Base-by-base conservation (phyloP, 1,139 yeast genomes). In the Protomyces inouyei region DNA sequence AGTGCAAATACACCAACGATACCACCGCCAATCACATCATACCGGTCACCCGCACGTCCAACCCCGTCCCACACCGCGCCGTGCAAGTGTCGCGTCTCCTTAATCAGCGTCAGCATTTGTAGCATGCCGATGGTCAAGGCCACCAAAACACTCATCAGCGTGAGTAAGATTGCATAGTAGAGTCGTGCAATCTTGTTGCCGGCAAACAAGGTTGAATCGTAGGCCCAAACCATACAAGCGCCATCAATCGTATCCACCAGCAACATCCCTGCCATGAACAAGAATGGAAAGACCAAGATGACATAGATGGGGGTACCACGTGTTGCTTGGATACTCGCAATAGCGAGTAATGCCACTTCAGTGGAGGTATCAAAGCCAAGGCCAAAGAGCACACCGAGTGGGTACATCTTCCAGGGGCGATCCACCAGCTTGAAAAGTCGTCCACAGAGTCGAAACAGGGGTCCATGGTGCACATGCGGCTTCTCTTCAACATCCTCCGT, bases 361-460 rank as follows among this genome's bases (percentile, higher is more conserved):
- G 66, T 60, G 8, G 56, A 43, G 18, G 66, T 64, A 45, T 64
- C 66, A 51, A 64, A 64, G 40, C 66, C 66, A 38, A 64, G 61
- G 10, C 66, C 66, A 51, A 64, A 64, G n/a, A 64, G 60, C 35
- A 64, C 36, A 46, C 65, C 65, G 35, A 60, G 65, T 3, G 63
- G 59, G 37, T 64, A 64, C 59, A 64, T 64, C 45, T 64, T 64
- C 57, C 61, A 64, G 23, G 66, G 66, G 32, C 63, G 51, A 52
- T 64, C 66, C 32, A 64, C 51, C 46, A 64, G 36, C 18, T 21
- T 28, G 54, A 64, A 64, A 6, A 56, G 36, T 36, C 61, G 45
- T 12, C 55, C 32, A 23, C 46, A 60, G 48, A 54, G 3, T 8
- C 64, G 46, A 16, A 46, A 54, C 21, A 60, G 43, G 55, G 46